Percentiles rank a stretch among this genome's conserved stretches.
phyloP scores from a whole-genome alignment of 2,329 filamentous ascomycete genomes.

The Epichloe brachyelytri region DNA sequence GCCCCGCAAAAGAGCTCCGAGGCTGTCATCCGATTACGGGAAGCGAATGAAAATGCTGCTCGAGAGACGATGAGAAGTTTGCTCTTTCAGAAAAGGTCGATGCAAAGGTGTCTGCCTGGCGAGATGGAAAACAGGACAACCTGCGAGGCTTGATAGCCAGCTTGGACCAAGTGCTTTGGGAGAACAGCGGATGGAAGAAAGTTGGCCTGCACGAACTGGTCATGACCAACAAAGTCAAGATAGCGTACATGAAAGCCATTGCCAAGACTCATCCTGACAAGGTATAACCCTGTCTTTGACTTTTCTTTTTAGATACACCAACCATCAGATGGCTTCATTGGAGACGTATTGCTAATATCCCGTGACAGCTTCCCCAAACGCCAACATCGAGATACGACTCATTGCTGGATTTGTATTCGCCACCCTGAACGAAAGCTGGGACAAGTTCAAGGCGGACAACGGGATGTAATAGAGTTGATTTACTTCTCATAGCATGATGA shows the following conservation, averaged over 20 bases:
- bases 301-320: too few relatives aligned
- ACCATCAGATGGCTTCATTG: too few relatives aligned
- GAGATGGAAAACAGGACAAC: conserved; percentile 86
- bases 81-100: conserved; percentile 78
- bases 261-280: conserved; percentile 98
- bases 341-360: conserved; percentile 6
- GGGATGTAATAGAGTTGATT: conserved; percentile 32
- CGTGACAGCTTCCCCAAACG: conserved; percentile 47
- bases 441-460: conserved; percentile 60
- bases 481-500: conserved; percentile 3
- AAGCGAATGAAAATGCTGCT: conserved; percentile 75
- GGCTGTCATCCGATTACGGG: conserved; percentile 70
- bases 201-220: conserved; percentile 88
- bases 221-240: conserved; percentile 88
- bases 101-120: conserved; percentile 66
- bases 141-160: conserved; percentile 76
- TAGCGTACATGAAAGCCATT: conserved; percentile 98
- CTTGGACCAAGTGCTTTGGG: conserved; percentile 82
- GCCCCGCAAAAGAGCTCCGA: conserved; percentile 46
- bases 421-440: conserved; percentile 60
- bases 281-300: conserved; percentile 39
- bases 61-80: conserved; percentile 84
- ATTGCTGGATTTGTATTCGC: conserved; percentile 54
- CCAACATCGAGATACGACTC: conserved; percentile 51
- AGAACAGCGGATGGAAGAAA: conserved; percentile 90